Evolutionary conservation across 176 grass and related monocot genomes (phyloP).

Genomic region (Oropetium thomaeum): DNA sequence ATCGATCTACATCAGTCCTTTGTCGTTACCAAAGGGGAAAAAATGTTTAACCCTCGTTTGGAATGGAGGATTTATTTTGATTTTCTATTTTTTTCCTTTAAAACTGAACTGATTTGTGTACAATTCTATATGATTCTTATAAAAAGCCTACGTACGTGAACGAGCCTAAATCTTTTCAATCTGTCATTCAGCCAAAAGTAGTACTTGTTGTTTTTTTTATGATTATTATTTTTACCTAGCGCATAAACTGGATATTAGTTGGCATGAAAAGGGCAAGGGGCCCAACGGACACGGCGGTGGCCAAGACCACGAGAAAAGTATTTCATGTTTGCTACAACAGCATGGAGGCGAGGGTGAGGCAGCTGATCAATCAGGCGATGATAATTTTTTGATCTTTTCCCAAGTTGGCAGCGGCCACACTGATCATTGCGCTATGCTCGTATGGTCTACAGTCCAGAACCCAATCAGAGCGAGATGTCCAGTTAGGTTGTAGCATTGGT

Average conservation of each 20-base stretch:
- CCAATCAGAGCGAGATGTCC: neutral
- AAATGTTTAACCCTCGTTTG: too few species aligned
- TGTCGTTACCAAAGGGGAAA: neutral
- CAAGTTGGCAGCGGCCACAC: neutral
- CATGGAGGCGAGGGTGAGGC: neutral
- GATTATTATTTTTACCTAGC: neutral
- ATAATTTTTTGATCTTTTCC: neutral
- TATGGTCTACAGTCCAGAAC: neutral
- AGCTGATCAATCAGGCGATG: neutral
- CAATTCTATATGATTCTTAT: too few species aligned
- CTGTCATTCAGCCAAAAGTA: neutral
- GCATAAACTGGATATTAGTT: slow-evolving; percentile 26
- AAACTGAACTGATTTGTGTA: too few species aligned
- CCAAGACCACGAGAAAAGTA: neutral
- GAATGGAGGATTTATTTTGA: too few species aligned
- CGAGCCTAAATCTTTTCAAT: neutral
- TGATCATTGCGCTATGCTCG: neutral
- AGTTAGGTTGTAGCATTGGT: neutral
- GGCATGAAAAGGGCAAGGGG: neutral
- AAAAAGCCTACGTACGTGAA: too few species aligned
- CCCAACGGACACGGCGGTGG: neutral
- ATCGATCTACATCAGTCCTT: neutral
- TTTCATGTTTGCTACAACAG: neutral
- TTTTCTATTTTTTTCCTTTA: too few species aligned
- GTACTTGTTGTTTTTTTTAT: too few species aligned